These are phyloP conservation scores for Nadsonia starkeyi-henricii DNA, from an alignment of 1,139 yeast genomes.

Conservation along the genomic window DNA sequence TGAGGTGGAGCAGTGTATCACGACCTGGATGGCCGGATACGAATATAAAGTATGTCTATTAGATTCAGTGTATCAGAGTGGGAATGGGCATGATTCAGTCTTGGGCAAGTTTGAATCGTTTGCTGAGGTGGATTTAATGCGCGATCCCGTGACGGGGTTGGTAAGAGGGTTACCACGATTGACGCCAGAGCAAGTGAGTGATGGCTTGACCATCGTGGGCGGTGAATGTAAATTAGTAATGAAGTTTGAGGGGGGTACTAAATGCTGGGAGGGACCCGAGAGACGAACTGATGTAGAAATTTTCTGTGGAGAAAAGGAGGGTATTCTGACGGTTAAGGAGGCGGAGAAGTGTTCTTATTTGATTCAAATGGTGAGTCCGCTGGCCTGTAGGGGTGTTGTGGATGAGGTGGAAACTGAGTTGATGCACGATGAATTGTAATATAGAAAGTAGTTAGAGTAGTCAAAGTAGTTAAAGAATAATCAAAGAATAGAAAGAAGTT, in stretches of 20 bases:
- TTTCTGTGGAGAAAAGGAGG: slow-evolving; percentile 49
- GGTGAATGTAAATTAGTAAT: slow-evolving; percentile 27
- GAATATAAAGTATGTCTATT: slow-evolving; percentile 49
- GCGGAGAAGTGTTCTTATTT: slow-evolving; percentile 78
- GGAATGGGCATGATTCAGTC: slow-evolving; percentile 31
- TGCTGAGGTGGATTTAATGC: slow-evolving; percentile 14
- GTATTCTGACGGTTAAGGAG: slow-evolving; percentile 57
- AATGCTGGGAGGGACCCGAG: slow-evolving; percentile 91
- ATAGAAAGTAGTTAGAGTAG: no score
- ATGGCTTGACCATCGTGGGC: slow-evolving; percentile 10
- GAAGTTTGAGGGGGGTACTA: slow-evolving; percentile 50
- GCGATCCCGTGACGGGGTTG: slow-evolving; percentile 7
- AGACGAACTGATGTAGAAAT: slow-evolving; percentile 56
- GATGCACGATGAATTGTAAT: slow-evolving; percentile 3
- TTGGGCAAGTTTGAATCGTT: slow-evolving; percentile 40
- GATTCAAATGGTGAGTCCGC: slow-evolving; percentile 50
- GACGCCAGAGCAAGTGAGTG: not conserved
- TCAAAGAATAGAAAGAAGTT: no score
- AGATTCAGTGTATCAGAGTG: slow-evolving; percentile 43
- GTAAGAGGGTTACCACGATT: not conserved
- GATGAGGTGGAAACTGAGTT: not conserved
- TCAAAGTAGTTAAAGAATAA: no score
- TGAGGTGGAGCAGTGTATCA: no score
- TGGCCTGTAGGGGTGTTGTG: slow-evolving; percentile 38
- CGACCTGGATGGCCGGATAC: slow-evolving; percentile 49